A percentile compares a stretch with the other conserved stretches of the same genome.
These are phyloP conservation scores for Linnemannia exigua DNA, from an alignment of 192 early-diverging fungal species.

Conservation along the genomic window DNA sequence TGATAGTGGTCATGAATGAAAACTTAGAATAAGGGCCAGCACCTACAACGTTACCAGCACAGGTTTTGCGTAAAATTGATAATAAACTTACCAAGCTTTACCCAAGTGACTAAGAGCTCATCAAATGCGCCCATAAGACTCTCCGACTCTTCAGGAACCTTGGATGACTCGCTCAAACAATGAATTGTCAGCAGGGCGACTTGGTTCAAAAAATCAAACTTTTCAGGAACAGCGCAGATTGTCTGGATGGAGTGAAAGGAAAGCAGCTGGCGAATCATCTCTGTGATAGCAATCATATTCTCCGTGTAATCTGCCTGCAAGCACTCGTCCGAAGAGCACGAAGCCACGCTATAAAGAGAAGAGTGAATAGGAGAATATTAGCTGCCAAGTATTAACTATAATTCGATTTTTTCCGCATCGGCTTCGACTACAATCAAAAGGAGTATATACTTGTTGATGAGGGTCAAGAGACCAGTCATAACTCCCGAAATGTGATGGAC, in stretches of 20 bases:
- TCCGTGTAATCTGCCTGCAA: conserved; percentile 51
- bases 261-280: conserved; percentile 70
- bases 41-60: neutral
- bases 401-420: neutral
- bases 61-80: neutral
- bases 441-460: conserved; percentile 66
- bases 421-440: neutral
- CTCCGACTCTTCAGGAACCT: conserved; percentile 60
- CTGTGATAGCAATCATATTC: conserved; percentile 55
- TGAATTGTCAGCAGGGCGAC: conserved; percentile 67
- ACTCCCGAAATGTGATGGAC: conserved; percentile 67
- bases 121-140: conserved; percentile 73
- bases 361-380: neutral
- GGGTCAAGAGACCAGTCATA: conserved; percentile 65
- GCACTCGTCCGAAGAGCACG: conserved; percentile 55
- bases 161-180: conserved; percentile 67
- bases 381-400: neutral
- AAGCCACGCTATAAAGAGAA: conserved; percentile 29
- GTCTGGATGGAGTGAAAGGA: conserved; percentile 64
- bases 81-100: conserved; percentile 63
- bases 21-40: neutral
- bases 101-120: conserved; percentile 73
- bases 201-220: conserved; percentile 70
- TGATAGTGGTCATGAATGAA: neutral
- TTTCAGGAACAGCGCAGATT: conserved; percentile 66